Conservation (phyloP, 306 rosid genomes). For the Biancaea sappan region DNA sequence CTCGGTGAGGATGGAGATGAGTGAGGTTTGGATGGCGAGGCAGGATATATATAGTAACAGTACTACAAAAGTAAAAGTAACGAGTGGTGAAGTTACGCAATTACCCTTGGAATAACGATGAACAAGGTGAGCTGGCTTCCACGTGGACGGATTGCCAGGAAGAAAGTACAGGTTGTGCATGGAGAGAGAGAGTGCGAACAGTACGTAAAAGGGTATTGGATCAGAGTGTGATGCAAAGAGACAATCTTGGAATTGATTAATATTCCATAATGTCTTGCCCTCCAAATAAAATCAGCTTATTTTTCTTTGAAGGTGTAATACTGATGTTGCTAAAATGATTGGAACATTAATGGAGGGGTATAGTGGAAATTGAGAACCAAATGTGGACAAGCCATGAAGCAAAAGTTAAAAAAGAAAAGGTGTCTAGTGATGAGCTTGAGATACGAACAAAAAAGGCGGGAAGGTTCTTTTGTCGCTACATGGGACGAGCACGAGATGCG, state of each 20-base stretch:
- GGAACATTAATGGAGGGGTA: background rate
- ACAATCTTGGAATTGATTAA: background rate
- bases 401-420: background rate
- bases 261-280: background rate
- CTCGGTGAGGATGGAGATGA: background rate
- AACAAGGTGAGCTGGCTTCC: conserved; percentile 1
- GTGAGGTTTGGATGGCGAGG: conserved; percentile 38
- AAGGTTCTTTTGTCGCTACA: conserved; percentile 46
- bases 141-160: conserved; percentile 5
- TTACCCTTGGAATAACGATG: conserved; percentile 25
- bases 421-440: conserved; percentile 40
- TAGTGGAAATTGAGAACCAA: background rate
- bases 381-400: conserved; percentile 6
- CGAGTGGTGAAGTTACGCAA: conserved; percentile 33
- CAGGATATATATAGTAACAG: background rate
- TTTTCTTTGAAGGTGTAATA: no score
- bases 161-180: background rate
- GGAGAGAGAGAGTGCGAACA: no score
- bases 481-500: conserved; percentile 41
- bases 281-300: no score
- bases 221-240: background rate
- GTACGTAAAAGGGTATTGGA: background rate
- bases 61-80: no score
- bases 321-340: conserved; percentile 23
- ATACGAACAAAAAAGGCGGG: conserved; percentile 15